These are phyloP conservation scores for Zymoseptoria tritici DNA, from an alignment of 2,329 filamentous ascomycete species.

Conservation along the genomic window DNA sequence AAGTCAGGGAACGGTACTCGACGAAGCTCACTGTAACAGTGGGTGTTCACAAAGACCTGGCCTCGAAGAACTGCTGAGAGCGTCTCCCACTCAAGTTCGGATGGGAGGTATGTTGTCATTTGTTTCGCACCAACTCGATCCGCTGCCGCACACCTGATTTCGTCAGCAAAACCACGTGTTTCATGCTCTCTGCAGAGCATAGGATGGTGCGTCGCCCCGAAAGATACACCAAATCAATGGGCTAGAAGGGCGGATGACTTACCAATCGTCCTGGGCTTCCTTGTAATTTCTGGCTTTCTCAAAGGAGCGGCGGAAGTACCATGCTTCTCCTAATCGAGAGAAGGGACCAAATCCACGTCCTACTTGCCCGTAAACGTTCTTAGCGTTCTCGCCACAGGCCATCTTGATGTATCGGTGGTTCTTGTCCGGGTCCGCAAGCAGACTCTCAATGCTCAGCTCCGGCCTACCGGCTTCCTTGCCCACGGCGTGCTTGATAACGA, in stretches of 20 bases:
- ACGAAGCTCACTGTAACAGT: slow-evolving; percentile 52
- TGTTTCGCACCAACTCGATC: slow-evolving; percentile 44
- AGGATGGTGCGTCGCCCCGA: neutral
- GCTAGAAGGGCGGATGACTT: neutral
- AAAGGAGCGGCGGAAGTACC: slow-evolving; percentile 61
- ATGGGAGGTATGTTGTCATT: slow-evolving; percentile 53
- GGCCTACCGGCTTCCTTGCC: slow-evolving; percentile 52
- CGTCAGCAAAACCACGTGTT: neutral
- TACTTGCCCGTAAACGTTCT: slow-evolving; percentile 51
- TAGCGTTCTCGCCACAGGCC: slow-evolving; percentile 64
- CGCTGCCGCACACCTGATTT: slow-evolving; percentile 44
- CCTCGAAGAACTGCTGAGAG: slow-evolving; percentile 57
- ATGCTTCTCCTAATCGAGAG: slow-evolving; percentile 61
- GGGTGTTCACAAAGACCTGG: slow-evolving; percentile 62
- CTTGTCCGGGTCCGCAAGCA: slow-evolving; percentile 59
- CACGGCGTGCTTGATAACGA: slow-evolving; percentile 60
- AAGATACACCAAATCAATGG: neutral
- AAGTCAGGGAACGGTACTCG: slow-evolving; percentile 18
- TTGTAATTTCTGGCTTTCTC: slow-evolving; percentile 54
- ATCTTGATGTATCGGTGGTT: slow-evolving; percentile 69
- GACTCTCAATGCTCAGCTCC: slow-evolving; percentile 56
- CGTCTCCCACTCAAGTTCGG: slow-evolving; percentile 57
- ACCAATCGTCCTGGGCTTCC: slow-evolving; percentile 59
- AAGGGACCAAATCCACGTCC: slow-evolving; percentile 48
- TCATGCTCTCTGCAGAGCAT: neutral